These are phyloP conservation scores for Aureobasidium mangrovei DNA, from an alignment of 2,329 filamentous ascomycete genomes.

Conservation along the genomic window DNA sequence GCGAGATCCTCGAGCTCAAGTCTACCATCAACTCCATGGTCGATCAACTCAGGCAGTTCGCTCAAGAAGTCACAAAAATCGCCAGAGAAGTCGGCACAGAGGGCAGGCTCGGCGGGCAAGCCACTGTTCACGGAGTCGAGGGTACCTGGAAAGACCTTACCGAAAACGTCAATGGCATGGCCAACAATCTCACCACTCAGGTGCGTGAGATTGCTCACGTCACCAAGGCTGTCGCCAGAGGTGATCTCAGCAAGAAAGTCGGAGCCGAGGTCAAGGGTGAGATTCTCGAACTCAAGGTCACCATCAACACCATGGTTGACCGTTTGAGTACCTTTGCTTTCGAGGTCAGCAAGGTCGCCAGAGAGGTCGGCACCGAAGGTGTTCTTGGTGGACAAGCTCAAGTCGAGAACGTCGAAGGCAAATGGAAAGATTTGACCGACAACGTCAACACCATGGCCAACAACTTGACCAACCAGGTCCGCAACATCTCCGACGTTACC, in stretches of 20 bases:
- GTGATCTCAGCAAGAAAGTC: slow-evolving; percentile 45
- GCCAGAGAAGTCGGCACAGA: slow-evolving; percentile 45
- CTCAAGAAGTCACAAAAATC: slow-evolving; percentile 45
- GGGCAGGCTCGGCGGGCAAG: slow-evolving; percentile 43
- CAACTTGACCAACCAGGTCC: slow-evolving; percentile 60
- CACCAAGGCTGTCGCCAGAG: slow-evolving; percentile 44
- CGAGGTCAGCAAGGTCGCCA: slow-evolving; percentile 57
- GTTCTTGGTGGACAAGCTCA: slow-evolving; percentile 56
- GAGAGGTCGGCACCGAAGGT: slow-evolving; percentile 56
- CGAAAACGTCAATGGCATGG: slow-evolving; percentile 47
- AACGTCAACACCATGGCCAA: slow-evolving; percentile 61
- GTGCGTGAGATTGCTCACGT: slow-evolving; percentile 47
- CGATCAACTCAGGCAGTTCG: slow-evolving; percentile 44
- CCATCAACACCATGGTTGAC: slow-evolving; percentile 63
- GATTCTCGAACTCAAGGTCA: slow-evolving; percentile 66
- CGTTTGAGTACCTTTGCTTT: slow-evolving; percentile 55
- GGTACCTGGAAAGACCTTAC: slow-evolving; percentile 47
- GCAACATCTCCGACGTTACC: slow-evolving; percentile 87
- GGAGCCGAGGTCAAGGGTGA: slow-evolving; percentile 45
- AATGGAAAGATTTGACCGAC: slow-evolving; percentile 59
- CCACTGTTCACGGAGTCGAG: slow-evolving; percentile 44
- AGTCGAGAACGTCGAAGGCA: slow-evolving; percentile 57
- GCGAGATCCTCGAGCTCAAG: slow-evolving; percentile 44
- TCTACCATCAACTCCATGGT: slow-evolving; percentile 47
- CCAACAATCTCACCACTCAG: slow-evolving; percentile 43